Base-by-base conservation (phyloP, 305 asterid species). In the Euphrasia arctica region DNA sequence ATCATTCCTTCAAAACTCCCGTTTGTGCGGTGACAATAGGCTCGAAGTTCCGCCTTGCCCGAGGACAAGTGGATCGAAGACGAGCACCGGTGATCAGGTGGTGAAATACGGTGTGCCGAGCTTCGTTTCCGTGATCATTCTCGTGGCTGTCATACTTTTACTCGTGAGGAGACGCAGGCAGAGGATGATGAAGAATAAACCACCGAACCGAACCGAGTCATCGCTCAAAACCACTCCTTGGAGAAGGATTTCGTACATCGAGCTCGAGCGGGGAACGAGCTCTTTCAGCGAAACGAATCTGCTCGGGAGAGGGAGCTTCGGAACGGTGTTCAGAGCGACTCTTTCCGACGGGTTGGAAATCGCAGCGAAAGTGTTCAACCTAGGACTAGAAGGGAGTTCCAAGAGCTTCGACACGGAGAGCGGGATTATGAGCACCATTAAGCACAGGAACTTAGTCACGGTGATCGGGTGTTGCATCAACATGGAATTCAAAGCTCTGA, bases 221-320 rank as follows among this genome's bases (percentile, higher is more conserved):
- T 25, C 58, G 10, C 4, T 54, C 4, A 2, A 25, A 9, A 25
- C 31, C 9, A 39, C 43, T 25, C 14, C 32, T 6, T 54, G 73
- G 66, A 76, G 63, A 42, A 66, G 74, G 18, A 28, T 77, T 54
- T 66, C 84, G 0, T 64, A 79, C 39, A 41, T 6, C 1, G 82
- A 76, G 31, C 81, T 79, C 11, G 13, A 1, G 6, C 62, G 6
- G 9, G 81, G 77, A 58, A 76, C 81, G 2, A 57, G 36, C 12
- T 56, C 62, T 9, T 79, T 79, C n/a, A 58, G 62, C 52, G 83
- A 77, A 64, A 41, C 0, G 3, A 78, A 78, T 13, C 52, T 66
- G 9, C 76, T 80, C 5, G 85, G 85, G 36, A 63, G 28, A 3
- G 85, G 85, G n/a, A 54, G 80, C 27, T 78, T 78, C 29, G 81